Evolutionary conservation across 352 stramenopile genomes (phyloP), one percentile per base, ranked within the genome.

Genomic region (Globisporangium solare): DNA sequence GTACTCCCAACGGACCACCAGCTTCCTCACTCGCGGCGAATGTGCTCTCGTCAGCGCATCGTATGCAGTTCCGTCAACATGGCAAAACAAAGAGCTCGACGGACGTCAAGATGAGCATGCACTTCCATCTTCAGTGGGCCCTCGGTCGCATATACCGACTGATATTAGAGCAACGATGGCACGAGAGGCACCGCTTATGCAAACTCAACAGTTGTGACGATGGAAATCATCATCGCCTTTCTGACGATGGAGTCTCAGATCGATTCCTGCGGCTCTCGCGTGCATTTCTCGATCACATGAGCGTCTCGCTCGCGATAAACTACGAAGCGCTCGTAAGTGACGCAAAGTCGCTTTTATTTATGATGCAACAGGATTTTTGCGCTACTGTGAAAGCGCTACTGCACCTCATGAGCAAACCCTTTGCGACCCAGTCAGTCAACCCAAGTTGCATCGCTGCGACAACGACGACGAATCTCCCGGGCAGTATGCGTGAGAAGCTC

Each of bases 311-410:
- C 6, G 73, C 77, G 11, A 35, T 8, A 13, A 51, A 53, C 54
- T 6, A 13, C 12, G 14, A 48, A 51, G 1, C 41, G 39, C 14
- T 47, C 60, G 15, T 40, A 2, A 48, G 32, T 0, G 56, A 74
- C 3, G 52, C 51, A 7, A 63, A 56, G 10, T 61, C 75, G 17
- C 24, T 75, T 11, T 27, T 75, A 15, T 73, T 86, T 11, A 86
- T 91, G 80, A 72, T 83, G 17, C 76, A 89, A 55, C 72, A 88
- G 37, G 80, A 91, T 49, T 82, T 88, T 24, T 77, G 78, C 43
- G 65, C 63, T 0, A 76, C 45, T 51, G 39, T 84, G 14, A 68
- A 66, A 11, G 42, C 49, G 0, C 43, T 85, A 22, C 14, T 70
- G 18, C 47, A 7, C 22, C 18, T 46, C 11, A 11, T 27, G 5